These are phyloP conservation scores for Leccinellum rugosiceps DNA, from an alignment of 768 basidiomycete genomes.

Conservation along the genomic window DNA sequence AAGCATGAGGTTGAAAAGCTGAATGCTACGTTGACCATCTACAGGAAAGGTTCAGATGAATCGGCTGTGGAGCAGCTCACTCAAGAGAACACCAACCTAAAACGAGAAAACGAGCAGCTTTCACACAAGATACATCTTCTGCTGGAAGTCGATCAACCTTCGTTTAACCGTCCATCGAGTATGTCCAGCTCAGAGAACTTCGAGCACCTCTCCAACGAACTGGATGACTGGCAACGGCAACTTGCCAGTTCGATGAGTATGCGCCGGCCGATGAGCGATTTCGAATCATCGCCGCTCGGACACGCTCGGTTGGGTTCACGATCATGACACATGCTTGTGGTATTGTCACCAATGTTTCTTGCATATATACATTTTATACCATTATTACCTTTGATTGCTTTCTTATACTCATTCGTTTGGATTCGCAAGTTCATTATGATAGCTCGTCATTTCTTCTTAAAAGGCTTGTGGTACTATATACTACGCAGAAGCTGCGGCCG, in stretches of 20 bases:
- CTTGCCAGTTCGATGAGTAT: conserved; percentile 76
- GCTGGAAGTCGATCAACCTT: conserved; percentile 80
- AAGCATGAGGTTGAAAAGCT: conserved; percentile 78
- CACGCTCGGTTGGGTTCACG: conserved; percentile 62
- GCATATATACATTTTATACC: conserved; percentile 37
- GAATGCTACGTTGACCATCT: conserved; percentile 66
- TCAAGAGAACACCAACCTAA: conserved; percentile 74
- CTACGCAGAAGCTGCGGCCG: conserved; percentile 36
- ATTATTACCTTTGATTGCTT: conserved; percentile 36
- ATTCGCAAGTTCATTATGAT: conserved; percentile 41
- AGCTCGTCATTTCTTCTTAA: conserved; percentile 34
- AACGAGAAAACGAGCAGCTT: conserved; percentile 83
- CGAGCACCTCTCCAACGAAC: conserved; percentile 73
- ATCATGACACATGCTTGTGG: conserved; percentile 34
- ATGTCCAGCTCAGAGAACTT: conserved; percentile 85
- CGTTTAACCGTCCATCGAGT: conserved; percentile 67
- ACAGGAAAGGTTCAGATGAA: conserved; percentile 75
- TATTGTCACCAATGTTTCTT: conserved; percentile 18
- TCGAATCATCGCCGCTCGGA: conserved; percentile 54
- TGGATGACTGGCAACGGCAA: conserved; percentile 86
- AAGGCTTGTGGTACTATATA: conserved; percentile 2
- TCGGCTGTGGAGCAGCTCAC: conserved; percentile 77
- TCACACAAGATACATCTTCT: conserved; percentile 90
- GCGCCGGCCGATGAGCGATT: conserved; percentile 69
- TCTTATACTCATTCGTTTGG: conserved; percentile 50